phyloP scores from a whole-genome alignment of 2,329 filamentous ascomycete genomes.

The Sclerotinia minor region DNA sequence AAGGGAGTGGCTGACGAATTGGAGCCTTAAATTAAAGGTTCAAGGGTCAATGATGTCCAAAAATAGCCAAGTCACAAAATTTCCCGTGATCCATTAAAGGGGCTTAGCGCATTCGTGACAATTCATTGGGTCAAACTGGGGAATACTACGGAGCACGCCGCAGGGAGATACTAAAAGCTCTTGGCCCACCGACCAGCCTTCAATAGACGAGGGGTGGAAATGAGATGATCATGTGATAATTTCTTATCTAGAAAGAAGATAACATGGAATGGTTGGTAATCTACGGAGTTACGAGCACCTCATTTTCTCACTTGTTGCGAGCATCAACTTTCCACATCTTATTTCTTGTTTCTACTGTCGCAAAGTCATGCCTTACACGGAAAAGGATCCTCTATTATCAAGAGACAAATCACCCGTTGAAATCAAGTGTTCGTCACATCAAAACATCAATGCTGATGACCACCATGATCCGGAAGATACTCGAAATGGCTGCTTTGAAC shows the following conservation, averaged over 20 bases:
- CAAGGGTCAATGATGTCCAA: neutral
- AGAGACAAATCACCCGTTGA: slow-evolving; percentile 35
- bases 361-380: slow-evolving; percentile 24
- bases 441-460: slow-evolving; percentile 29
- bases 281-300: too few species aligned
- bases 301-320: neutral
- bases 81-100: slow-evolving; percentile 18
- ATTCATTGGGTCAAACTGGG: neutral
- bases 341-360: neutral
- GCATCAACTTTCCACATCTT: neutral
- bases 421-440: slow-evolving; percentile 34
- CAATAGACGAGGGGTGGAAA: neutral
- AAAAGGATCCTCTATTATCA: slow-evolving; percentile 40
- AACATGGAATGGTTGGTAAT: neutral
- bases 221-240: neutral
- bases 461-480: neutral
- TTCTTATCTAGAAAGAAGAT: neutral
- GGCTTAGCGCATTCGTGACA: slow-evolving; percentile 15
- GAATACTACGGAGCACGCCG: neutral
- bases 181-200: neutral
- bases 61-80: slow-evolving; percentile 13
- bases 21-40: neutral
- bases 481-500: slow-evolving; percentile 9
- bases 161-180: neutral
- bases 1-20: too few species aligned